phyloP scores from a whole-genome alignment of 2,329 filamentous ascomycete genomes.

The Clonostachys byssicola region DNA sequence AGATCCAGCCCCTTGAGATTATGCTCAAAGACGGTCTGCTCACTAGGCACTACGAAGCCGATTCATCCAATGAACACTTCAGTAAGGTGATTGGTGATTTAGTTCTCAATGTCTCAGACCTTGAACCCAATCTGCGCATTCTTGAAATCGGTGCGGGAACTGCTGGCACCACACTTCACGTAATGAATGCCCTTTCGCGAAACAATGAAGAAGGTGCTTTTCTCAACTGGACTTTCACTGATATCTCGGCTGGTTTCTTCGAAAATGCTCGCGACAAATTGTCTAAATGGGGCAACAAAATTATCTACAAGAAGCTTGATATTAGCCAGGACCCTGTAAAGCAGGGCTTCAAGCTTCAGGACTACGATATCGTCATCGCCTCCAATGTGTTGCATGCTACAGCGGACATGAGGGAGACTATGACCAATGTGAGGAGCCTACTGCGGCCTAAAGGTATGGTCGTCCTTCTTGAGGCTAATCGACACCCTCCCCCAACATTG shows the following conservation, averaged over 20 bases:
- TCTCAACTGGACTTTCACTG: conserved; percentile 26
- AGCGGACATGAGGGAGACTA: conserved; percentile 12
- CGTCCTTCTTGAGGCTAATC: conserved; percentile 16
- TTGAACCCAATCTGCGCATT: conserved; percentile 22
- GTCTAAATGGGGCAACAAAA: conserved; percentile 7
- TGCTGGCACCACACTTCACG: conserved; percentile 18
- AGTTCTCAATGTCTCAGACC: conserved; percentile 2
- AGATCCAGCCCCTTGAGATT: conserved; percentile 27
- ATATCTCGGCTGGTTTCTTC: conserved; percentile 32
- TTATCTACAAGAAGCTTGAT: conserved; percentile 27
- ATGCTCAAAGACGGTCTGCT: conserved; percentile 26
- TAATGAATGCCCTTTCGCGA: conserved; percentile 11
- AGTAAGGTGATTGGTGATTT: background rate
- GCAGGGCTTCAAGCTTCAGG: conserved; percentile 15
- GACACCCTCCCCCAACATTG: conserved; percentile 1
- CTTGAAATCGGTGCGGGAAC: conserved; percentile 31
- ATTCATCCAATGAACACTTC: conserved; percentile 2
- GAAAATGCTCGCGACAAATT: conserved; percentile 14
- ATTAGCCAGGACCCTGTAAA: conserved; percentile 17
- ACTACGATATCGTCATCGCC: conserved; percentile 21
- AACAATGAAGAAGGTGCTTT: conserved; percentile 4
- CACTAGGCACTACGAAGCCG: conserved; percentile 21
- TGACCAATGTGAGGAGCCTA: conserved; percentile 13
- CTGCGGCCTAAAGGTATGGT: conserved; percentile 23
- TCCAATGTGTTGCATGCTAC: conserved; percentile 24